phyloP scores from a whole-genome alignment of 306 rosid species.

The Aeschynomene evenia region DNA sequence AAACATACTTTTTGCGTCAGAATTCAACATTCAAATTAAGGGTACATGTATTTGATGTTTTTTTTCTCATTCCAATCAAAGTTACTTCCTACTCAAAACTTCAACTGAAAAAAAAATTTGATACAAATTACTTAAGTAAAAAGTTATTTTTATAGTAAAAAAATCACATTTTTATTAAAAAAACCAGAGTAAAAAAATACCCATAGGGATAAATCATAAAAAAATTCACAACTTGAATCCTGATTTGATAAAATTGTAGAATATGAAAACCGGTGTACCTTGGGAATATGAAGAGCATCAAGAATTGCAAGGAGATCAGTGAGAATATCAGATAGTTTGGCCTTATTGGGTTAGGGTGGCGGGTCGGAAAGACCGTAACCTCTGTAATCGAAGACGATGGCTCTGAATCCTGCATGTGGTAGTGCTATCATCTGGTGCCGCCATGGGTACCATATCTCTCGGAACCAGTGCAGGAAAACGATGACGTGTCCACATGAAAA shows the following conservation, averaged over 20 bases:
- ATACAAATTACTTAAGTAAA: too few species aligned
- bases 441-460: conserved; percentile 96
- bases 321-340: conserved; percentile 37
- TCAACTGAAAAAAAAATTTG: too few species aligned
- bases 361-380: conserved; percentile 79
- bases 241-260: too few species aligned
- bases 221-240: too few species aligned
- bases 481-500: conserved; percentile 56
- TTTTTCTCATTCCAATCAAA: too few species aligned
- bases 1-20: not conserved
- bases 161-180: too few species aligned
- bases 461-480: conserved; percentile 81
- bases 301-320: conserved; percentile 58
- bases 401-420: conserved; percentile 64
- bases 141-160: too few species aligned
- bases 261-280: conserved; percentile 40
- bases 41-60: too few species aligned
- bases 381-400: conserved; percentile 66
- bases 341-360: conserved; percentile 43
- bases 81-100: too few species aligned
- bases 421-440: conserved; percentile 79
- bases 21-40: not conserved
- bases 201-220: too few species aligned
- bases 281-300: conserved; percentile 45
- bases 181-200: too few species aligned